phyloP scores from a whole-genome alignment of 1,284 basidiomycete genomes.

The Coriolopsis trogii region DNA sequence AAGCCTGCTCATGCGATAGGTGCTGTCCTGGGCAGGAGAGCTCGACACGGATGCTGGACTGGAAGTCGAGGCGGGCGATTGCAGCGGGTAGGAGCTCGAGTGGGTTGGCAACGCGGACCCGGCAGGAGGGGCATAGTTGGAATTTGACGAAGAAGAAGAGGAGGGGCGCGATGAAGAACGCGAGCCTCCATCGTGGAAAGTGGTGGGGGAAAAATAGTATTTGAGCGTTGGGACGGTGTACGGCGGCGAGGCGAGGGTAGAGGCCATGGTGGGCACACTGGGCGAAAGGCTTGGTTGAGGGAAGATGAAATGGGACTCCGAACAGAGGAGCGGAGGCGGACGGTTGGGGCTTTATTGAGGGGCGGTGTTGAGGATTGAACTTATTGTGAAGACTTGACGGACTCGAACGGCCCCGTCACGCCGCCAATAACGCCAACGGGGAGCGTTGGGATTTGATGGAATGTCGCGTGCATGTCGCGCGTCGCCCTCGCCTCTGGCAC shows the following conservation, averaged over 20 bases:
- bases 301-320: not conserved
- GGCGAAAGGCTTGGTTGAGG: not conserved
- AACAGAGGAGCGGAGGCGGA: not conserved
- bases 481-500: not conserved
- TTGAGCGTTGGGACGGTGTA: constrained; percentile 2
- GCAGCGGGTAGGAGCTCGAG: too few species aligned
- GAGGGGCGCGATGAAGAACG: constrained; percentile 15
- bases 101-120: not conserved
- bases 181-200: constrained; percentile 6
- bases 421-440: constrained; percentile 4
- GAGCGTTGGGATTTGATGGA: constrained; percentile 10
- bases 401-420: constrained; percentile 2
- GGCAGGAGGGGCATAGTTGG: constrained; percentile 4
- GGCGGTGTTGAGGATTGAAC: not conserved
- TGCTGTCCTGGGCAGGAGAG: not conserved
- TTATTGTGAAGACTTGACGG: not conserved
- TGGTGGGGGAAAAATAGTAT: constrained; percentile 6
- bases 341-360: constrained; percentile 10
- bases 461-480: not conserved
- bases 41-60: not conserved
- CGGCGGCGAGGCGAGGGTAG: not conserved
- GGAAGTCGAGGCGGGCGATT: not conserved
- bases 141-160: constrained; percentile 21
- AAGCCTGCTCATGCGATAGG: not conserved
- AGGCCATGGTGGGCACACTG: constrained; percentile 2